Base-by-base conservation (phyloP, 257 asterid species). In the Leptodermis oblonga region DNA sequence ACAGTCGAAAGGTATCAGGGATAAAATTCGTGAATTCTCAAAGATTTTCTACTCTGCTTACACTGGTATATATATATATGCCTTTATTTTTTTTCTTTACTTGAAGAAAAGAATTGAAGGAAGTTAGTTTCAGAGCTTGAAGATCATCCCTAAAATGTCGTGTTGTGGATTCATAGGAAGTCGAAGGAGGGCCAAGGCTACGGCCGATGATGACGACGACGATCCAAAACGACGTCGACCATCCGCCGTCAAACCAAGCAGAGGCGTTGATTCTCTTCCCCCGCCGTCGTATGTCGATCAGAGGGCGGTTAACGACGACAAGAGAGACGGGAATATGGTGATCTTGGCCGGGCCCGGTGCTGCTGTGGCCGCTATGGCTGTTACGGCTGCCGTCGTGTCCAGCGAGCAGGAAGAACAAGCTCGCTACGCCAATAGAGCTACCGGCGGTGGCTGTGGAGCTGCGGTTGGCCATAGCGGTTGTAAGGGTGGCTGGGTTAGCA, bases 361-460 rank as follows among this genome's bases (percentile, higher is more conserved):
- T 1, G 86, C 76, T 0, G 76, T 71, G 7, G 85, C 73, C 42
- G 86, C 74, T 43, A 62, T 79, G 0, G 73, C 22, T 1, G 34
- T 23, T 1, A 59, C 81, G 2, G 70, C 36, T 0, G 79, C 63
- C 2, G 55, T 22, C 12, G 31, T 7, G n/a, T 20, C 10, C 7
- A 14, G 5, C 5, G 34, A 3, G 0, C 37, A 7, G 1, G 62
- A 30, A 0, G 49, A 68, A 17, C 34, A 56, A 60, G 48, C 39
- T 13, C 10, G 5, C 15, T 1, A 22, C 9, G 49, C 59, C 31
- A 17, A 25, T 8, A 1, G 13, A 12, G 4, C 37, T 12, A 26
- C 49, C 5, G 31, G 62, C 20, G 58, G 49, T 12, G 48, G 36
- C 25, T 68, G 69, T 25, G 60, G 8, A 28, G 63, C 41, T 3